phyloP scores from a whole-genome alignment of 2,329 filamentous ascomycete species.

The Alternaria gaisen region DNA sequence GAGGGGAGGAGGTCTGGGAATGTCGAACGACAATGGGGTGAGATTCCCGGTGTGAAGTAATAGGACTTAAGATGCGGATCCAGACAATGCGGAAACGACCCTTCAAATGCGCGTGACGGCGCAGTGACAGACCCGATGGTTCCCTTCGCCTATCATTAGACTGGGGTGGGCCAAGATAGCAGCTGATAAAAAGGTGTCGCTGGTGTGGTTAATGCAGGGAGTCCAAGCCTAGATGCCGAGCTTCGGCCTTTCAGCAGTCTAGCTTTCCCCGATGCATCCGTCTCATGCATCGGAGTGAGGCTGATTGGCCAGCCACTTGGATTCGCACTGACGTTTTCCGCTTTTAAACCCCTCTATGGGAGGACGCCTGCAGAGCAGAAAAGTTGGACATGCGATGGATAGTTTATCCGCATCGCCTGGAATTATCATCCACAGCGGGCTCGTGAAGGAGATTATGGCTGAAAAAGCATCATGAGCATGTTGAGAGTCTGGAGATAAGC shows the following conservation, averaged over 20 bases:
- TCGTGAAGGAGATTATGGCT: conserved; percentile 13
- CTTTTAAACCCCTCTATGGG: conserved; percentile 32
- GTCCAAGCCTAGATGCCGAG: conserved; percentile 31
- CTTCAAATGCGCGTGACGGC: conserved; percentile 32
- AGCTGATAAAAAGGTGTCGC: conserved; percentile 38
- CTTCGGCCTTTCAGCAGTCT: conserved; percentile 28
- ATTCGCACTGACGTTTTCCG: conserved; percentile 5
- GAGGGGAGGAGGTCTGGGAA: conserved; percentile 18
- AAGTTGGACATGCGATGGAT: conserved; percentile 33
- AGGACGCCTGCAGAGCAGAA: conserved; percentile 36
- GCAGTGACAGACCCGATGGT: conserved; percentile 39
- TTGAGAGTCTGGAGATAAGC: conserved; percentile 21
- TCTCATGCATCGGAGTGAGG: conserved; percentile 27
- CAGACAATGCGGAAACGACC: conserved; percentile 21
- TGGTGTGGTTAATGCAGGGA: conserved; percentile 31
- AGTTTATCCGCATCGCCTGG: conserved; percentile 16
- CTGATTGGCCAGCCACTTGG: conserved; percentile 31
- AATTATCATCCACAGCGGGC: conserved; percentile 10
- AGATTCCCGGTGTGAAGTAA: conserved; percentile 26
- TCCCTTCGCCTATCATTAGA: conserved; percentile 33
- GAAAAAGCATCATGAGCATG: conserved; percentile 14
- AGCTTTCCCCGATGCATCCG: conserved; percentile 17
- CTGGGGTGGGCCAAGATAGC: conserved; percentile 32
- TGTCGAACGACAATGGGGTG: conserved; percentile 32
- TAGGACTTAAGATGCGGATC: conserved; percentile 30